Conservation (phyloP, 2,329 filamentous ascomycete genomes). For the Aspergillus clavatus region DNA sequence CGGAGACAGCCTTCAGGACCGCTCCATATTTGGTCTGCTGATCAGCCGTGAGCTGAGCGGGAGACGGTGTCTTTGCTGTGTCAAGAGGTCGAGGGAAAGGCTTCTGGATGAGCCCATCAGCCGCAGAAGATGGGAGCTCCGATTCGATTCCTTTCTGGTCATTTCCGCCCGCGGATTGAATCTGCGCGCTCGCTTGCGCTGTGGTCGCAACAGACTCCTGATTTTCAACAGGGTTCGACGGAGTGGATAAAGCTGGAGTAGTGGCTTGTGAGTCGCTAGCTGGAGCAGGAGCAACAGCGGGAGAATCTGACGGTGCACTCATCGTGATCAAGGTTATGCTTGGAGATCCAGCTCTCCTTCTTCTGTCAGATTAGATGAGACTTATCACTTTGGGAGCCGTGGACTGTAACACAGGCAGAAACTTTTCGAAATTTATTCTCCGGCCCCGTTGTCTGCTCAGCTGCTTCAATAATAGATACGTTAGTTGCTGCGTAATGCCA, state of each 20-base stretch:
- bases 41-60: constrained; percentile 63
- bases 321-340: constrained; percentile 7
- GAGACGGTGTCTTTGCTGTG: constrained; percentile 53
- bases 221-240: not conserved
- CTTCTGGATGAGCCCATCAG: constrained; percentile 45
- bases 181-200: constrained; percentile 2
- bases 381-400: not conserved
- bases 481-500: not conserved
- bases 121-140: constrained; percentile 35
- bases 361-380: not conserved
- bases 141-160: constrained; percentile 17
- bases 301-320: constrained; percentile 11
- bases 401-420: not conserved
- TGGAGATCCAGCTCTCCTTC: not conserved
- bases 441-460: not conserved
- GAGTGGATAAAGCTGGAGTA: not conserved
- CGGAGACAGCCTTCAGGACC: constrained; percentile 64
- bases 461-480: not conserved
- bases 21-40: constrained; percentile 77
- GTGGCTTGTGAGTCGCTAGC: constrained; percentile 9
- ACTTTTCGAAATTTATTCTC: no score
- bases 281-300: constrained; percentile 1
- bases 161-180: constrained; percentile 6
- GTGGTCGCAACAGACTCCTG: constrained; percentile 4
- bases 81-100: constrained; percentile 58